Base-by-base conservation (phyloP, 345 rosid species). In the Kernera saxatilis region DNA sequence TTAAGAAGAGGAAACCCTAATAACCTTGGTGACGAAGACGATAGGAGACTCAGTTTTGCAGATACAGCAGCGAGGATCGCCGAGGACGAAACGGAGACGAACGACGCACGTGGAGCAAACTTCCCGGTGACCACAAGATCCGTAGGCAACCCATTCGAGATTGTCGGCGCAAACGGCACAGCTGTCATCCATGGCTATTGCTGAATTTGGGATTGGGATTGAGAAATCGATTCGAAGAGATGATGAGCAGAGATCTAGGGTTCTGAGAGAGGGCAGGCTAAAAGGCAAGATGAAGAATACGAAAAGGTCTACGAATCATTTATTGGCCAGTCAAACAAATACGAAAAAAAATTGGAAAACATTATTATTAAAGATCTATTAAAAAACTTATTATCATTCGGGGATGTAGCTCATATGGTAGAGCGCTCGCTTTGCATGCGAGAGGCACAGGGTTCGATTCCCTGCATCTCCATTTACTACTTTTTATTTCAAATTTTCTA, bases 391-490 rank as follows among this genome's bases (percentile, higher is more conserved):
- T 27, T 27, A 4, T 5, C 1, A 57, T 4, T 13, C 0, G 74
- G 76, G 71, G 73, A 67, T 67, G 73, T 67, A 74, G 78, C 78
- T 74, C 78, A 67, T 37, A 83, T 86, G 95, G 97, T 88, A 83
- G 86, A 88, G 95, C 92, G 92, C 89, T 81, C 85, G 92, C 92
- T 84, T 90, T 85, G 97, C 92, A 88, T 88, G 92, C 88, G 92
- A 80, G 95, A 90, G 95, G 90, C 84, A 67, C 73, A 59, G 78
- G 78, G 78, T 74, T 74, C 78, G 73, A 74, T 74, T 59, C 68
- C 62, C 68, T 67, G 78, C 63, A 50, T 67, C 73, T 74, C 73
- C 78, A 73, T 0, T 1, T 1, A 1, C 12, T 0, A 0, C 0
- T 51, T 2, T 2, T 2, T 5, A 1, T 1, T 5, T 0, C 0